A percentile compares a stretch with the other conserved stretches of the same genome.
phyloP scores from a whole-genome alignment of 176 grass and related monocot species.

The Panicum miliaceum region DNA sequence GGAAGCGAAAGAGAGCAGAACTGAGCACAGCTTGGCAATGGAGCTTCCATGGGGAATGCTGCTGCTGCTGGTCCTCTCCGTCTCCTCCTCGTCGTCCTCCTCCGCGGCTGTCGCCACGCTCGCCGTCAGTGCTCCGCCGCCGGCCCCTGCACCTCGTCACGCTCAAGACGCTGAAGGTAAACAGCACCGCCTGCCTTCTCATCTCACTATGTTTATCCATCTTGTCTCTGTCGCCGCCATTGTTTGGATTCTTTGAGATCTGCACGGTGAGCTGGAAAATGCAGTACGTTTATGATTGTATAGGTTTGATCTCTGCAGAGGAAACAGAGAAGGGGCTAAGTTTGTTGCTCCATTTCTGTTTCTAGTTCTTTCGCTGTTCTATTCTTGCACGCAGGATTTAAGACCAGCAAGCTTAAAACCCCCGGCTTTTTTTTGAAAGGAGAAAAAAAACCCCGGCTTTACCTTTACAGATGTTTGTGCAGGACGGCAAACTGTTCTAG shows the following conservation, averaged over 20 bases:
- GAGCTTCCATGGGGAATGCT: conserved; percentile 39
- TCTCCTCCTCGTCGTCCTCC: conserved; percentile 19
- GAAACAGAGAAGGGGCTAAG: background rate
- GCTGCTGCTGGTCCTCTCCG: conserved; percentile 34
- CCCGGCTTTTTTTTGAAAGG: too few relatives aligned
- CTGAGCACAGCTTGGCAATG: conserved; percentile 33
- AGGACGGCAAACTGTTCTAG: background rate
- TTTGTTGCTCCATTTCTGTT: background rate
- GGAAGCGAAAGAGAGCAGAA: conserved; percentile 1
- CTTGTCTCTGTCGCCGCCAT: background rate
- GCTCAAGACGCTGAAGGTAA: conserved; percentile 46
- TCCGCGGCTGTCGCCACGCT: conserved; percentile 44
- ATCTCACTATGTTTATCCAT: background rate
- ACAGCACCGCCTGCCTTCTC: background rate
- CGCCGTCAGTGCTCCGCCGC: conserved; percentile 42
- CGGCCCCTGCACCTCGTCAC: conserved; percentile 18
- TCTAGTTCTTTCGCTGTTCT: background rate
- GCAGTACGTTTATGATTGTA: background rate
- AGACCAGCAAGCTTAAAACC: conserved; percentile 41
- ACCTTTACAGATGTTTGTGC: background rate
- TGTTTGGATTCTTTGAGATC: conserved; percentile 3
- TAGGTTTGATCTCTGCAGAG: background rate
- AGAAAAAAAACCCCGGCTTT: background rate
- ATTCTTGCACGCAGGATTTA: background rate
- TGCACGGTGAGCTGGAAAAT: background rate